Conservation (phyloP, 257 asterid species). For the Catharanthus roseus region DNA sequence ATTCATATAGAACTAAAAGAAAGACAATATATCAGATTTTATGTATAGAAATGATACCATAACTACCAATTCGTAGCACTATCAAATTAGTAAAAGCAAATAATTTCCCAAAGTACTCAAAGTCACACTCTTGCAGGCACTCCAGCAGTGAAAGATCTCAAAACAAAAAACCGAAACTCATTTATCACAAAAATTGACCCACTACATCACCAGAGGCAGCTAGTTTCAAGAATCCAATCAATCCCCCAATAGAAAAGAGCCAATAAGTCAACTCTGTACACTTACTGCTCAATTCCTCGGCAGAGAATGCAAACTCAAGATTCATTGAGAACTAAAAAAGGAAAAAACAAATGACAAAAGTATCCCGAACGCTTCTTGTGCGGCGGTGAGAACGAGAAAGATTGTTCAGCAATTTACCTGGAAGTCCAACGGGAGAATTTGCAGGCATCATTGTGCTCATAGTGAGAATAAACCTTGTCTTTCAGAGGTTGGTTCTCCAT, state of each 20-base stretch:
- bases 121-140: not conserved
- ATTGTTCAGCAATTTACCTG: constrained; percentile 29
- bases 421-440: constrained; percentile 64
- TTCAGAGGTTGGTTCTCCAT: constrained; percentile 39
- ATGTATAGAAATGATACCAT: not conserved
- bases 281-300: not conserved
- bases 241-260: not conserved
- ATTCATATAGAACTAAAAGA: constrained; percentile 2
- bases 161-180: not conserved
- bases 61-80: not conserved
- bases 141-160: not conserved
- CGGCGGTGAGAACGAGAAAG: not conserved
- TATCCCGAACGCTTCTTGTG: not conserved
- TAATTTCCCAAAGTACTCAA: not conserved
- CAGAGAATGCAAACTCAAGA: not conserved
- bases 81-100: not conserved
- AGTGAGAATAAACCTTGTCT: constrained; percentile 43
- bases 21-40: not conserved
- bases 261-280: not conserved
- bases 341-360: not conserved
- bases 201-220: not conserved
- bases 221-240: not conserved
- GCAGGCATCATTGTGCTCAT: constrained; percentile 63
- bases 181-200: not conserved
- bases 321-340: not conserved